phyloP scores from a whole-genome alignment of 768 basidiomycete species.

The Cyathus striatus region DNA sequence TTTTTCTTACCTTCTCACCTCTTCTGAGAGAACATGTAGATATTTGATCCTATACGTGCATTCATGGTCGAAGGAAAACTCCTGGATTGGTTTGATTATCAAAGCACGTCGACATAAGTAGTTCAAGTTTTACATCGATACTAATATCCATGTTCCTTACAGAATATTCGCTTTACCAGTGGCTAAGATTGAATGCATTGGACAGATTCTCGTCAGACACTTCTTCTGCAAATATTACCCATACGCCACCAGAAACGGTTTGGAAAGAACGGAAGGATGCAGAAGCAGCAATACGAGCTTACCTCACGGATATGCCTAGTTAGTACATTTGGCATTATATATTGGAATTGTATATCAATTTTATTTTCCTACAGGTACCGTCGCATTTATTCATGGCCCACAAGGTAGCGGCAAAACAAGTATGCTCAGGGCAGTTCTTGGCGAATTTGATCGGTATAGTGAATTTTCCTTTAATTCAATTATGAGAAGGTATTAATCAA shows the following conservation, averaged over 20 bases:
- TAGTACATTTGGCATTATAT: constrained; percentile 15
- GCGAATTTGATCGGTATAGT: constrained; percentile 46
- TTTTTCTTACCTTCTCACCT: background rate
- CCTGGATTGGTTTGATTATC: constrained; percentile 79
- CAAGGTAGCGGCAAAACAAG: constrained; percentile 76
- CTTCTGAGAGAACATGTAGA: constrained; percentile 32
- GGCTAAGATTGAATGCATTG: constrained; percentile 62
- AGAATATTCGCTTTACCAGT: constrained; percentile 76
- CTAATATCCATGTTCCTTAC: constrained; percentile 5
- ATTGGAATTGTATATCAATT: background rate
- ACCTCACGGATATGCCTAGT: constrained; percentile 78
- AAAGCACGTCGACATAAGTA: constrained; percentile 35
- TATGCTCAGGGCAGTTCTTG: constrained; percentile 50
- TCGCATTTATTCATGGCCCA: constrained; percentile 78
- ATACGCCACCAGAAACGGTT: constrained; percentile 32
- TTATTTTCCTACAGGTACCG: constrained; percentile 42
- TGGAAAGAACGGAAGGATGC: constrained; percentile 90
- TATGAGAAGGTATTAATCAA: no score
- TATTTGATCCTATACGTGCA: constrained; percentile 89
- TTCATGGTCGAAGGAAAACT: constrained; percentile 81
- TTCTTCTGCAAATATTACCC: constrained; percentile 12
- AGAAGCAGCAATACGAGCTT: constrained; percentile 57
- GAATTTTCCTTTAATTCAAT: no score
- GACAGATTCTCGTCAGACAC: constrained; percentile 32
- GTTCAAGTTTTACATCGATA: background rate